Conservation (phyloP, 2,329 filamentous ascomycete species). For the Diaporthe amygdali region DNA sequence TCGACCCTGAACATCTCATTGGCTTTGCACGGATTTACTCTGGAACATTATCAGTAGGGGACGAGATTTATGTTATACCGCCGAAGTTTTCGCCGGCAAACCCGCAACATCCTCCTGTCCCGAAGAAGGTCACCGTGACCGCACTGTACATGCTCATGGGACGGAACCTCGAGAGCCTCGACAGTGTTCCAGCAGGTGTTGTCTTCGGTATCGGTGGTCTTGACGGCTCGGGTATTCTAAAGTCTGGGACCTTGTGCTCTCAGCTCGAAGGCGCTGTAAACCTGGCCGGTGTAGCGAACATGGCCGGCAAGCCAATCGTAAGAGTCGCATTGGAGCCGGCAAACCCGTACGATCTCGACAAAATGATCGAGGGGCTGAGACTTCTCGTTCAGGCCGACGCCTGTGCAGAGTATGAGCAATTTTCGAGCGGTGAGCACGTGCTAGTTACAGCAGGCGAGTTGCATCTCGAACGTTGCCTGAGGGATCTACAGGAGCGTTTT, state of each 20-base stretch:
- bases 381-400: constrained; percentile 94
- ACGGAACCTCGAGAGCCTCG: constrained; percentile 80
- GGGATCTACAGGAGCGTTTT: constrained; percentile 90
- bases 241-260: constrained; percentile 92
- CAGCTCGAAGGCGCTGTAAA: constrained; percentile 87
- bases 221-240: constrained; percentile 85
- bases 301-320: constrained; percentile 88
- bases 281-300: constrained; percentile 78
- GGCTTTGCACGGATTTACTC: constrained; percentile 96
- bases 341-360: constrained; percentile 88
- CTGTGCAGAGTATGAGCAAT: constrained; percentile 93
- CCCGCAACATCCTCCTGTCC: constrained; percentile 73
- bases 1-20: constrained; percentile 85
- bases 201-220: constrained; percentile 95
- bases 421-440: constrained; percentile 93
- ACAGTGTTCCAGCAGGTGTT: constrained; percentile 87
- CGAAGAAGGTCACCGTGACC: constrained; percentile 82
- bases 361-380: constrained; percentile 89
- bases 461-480: constrained; percentile 91
- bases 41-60: constrained; percentile 85
- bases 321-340: constrained; percentile 93
- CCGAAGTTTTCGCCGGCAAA: constrained; percentile 90
- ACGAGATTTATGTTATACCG: constrained; percentile 87
- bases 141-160: constrained; percentile 97
- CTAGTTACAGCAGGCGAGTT: constrained; percentile 92